Evolutionary conservation across 1,139 yeast genomes (phyloP).

Genomic region (Kodamaea suecica): DNA sequence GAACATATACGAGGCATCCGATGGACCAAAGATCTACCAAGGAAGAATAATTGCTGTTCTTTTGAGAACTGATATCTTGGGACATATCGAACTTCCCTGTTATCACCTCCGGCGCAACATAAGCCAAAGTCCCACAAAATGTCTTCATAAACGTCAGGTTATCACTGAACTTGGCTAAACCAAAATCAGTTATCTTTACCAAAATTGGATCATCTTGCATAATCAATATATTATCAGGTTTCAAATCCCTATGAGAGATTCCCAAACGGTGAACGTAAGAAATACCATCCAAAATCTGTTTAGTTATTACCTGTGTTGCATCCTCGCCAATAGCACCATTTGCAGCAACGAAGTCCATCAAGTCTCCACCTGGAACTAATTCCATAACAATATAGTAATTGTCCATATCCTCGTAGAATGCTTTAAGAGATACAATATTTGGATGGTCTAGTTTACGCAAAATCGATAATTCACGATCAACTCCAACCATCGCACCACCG

Average conservation of each 20-base stretch:
- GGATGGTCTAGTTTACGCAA: slow-evolving; percentile 77
- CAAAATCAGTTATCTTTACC: slow-evolving; percentile 91
- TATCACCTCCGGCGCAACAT: slow-evolving; percentile 92
- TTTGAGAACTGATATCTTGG: slow-evolving; percentile 16
- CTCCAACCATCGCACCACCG: slow-evolving; percentile 56
- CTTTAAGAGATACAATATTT: slow-evolving; percentile 75
- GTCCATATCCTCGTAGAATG: slow-evolving; percentile 79
- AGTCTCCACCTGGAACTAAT: slow-evolving; percentile 93
- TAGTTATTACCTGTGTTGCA: slow-evolving; percentile 80
- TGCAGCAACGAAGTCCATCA: slow-evolving; percentile 93
- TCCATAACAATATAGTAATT: slow-evolving; percentile 91
- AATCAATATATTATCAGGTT: slow-evolving; percentile 88
- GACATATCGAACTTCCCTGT: slow-evolving; percentile 57
- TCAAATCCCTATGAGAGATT: slow-evolving; percentile 88
- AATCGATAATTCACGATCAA: slow-evolving; percentile 80
- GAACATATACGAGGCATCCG: slow-evolving; percentile 84
- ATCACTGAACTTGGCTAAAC: slow-evolving; percentile 77
- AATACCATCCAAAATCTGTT: slow-evolving; percentile 81
- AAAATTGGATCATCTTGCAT: slow-evolving; percentile 88
- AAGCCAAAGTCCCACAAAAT: slow-evolving; percentile 87
- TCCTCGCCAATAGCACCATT: slow-evolving; percentile 90
- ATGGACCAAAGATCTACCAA: slow-evolving; percentile 93
- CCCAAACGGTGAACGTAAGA: slow-evolving; percentile 85
- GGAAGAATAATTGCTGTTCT: slow-evolving; percentile 59
- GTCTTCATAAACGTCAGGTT: slow-evolving; percentile 79